Conservation (phyloP, 2,329 filamentous ascomycete species). For the Colletotrichum lupini region DNA sequence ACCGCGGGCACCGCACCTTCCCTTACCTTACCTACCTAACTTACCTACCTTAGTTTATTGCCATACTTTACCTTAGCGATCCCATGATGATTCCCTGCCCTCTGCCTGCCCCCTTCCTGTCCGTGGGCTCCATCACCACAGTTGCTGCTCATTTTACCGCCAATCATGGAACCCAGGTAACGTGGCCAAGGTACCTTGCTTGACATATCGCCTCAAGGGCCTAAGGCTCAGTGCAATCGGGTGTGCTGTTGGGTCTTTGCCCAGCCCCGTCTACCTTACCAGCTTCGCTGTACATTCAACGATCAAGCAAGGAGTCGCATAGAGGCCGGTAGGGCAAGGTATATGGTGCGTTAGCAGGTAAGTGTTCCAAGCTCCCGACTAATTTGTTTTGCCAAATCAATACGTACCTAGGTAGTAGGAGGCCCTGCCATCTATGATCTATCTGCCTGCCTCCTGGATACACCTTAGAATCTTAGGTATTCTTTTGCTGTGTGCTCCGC, state of each 20-base stretch:
- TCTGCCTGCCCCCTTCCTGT: neutral
- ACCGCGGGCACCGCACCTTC: neutral
- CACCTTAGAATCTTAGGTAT: neutral
- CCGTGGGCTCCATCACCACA: neutral
- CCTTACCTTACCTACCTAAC: too few relatives aligned
- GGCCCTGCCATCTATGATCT: neutral
- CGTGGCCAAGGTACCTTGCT: too few relatives aligned
- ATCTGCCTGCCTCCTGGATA: neutral
- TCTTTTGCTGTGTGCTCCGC: neutral
- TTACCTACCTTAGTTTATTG: neutral
- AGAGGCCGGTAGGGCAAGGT: neutral
- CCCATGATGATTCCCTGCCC: neutral
- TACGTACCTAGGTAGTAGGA: neutral
- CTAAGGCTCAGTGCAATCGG: neutral
- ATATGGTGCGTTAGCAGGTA: neutral
- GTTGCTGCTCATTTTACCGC: neutral
- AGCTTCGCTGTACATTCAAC: neutral
- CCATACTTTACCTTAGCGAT: neutral
- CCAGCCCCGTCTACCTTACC: neutral
- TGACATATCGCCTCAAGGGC: neutral
- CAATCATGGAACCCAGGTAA: neutral
- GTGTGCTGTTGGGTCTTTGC: neutral
- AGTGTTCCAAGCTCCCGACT: neutral
- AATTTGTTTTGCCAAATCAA: neutral
- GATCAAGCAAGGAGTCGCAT: neutral